Evolutionary conservation across 2,329 filamentous ascomycete genomes (phyloP).

Genomic region (Incumbomyces delicatus): DNA sequence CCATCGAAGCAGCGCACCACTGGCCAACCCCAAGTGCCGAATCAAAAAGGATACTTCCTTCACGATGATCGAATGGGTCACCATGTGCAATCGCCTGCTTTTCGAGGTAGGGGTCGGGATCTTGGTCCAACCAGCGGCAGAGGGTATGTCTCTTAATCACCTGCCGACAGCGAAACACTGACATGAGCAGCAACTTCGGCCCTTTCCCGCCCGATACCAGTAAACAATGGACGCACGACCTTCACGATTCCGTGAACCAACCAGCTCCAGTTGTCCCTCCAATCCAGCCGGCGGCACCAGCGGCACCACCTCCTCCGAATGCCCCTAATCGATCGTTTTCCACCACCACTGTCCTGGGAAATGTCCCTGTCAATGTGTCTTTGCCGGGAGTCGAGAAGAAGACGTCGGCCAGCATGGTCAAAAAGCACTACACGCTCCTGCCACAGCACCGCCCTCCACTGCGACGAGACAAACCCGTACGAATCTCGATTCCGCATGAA

Average conservation of each 20-base stretch:
- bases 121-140: not conserved
- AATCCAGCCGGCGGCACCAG: slow-evolving; percentile 16
- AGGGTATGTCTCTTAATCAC: not conserved
- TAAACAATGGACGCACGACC: slow-evolving; percentile 73
- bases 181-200: not conserved
- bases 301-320: slow-evolving; percentile 12
- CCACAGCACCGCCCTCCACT: slow-evolving; percentile 91
- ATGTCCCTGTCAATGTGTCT: slow-evolving; percentile 72
- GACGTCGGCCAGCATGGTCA: slow-evolving; percentile 62
- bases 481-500: slow-evolving; percentile 76
- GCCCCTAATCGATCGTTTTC: slow-evolving; percentile 68
- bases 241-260: slow-evolving; percentile 60
- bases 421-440: slow-evolving; percentile 86
- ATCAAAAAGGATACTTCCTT: slow-evolving; percentile 91
- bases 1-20: slow-evolving; percentile 62
- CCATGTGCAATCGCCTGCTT: not conserved
- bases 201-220: slow-evolving; percentile 6
- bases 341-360: slow-evolving; percentile 72
- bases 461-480: slow-evolving; percentile 89
- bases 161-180: not conserved
- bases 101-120: slow-evolving; percentile 53
- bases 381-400: slow-evolving; percentile 66
- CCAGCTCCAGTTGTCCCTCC: slow-evolving; percentile 25
- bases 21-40: slow-evolving; percentile 88
- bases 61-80: slow-evolving; percentile 62